Evolutionary conservation across 495 filamentous ascomycete genomes (phyloP), one percentile per base, ranked within the genome.

Genomic region (Chaetomidium leptoderma): DNA sequence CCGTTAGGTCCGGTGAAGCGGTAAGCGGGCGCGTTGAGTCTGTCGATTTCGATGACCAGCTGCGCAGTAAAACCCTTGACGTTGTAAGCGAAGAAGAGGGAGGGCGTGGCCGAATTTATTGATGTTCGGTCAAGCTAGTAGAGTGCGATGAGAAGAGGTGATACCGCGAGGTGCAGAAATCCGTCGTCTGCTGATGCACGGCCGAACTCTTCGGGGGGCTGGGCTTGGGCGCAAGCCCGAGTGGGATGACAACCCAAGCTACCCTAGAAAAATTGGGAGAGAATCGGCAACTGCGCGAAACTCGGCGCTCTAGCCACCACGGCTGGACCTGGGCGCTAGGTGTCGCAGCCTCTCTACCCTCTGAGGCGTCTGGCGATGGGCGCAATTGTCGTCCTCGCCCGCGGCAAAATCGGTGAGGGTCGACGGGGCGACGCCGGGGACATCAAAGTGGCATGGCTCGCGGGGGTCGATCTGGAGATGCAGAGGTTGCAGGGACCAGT

Each of bases 371-470:
- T 29, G 44, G 26, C 26, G 42, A 48, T 57, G 39, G 60, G 60
- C 60, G 60, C 65, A 64, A 66, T 60, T 53, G 60, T 66, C 55
- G 64, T 61, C 57, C 58, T 59, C 62, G 53, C 59, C 66, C 56
- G 54, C 64, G 68, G 61, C 66, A 58, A 57, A 56, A 63, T 66
- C 53, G 49, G 57, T 63, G 62, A 62, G 61, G 60, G 59, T 65
- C 60, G 68, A 64, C 63, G 64, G 47, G 58, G 64, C 60, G 66
- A 70, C 59, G 55, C 56, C 63, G 62, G 55, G 44, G 57, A 58
- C 69, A 64, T 71, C 60, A 68, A 75, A 70, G 56, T 66, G 60
- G 60, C 64, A 70, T 72, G 66, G 64, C 66, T 69, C 67, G 66
- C n/a, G 61, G 50, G 52, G 53, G n/a, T 6, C 17, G 46, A 6